Evolutionary conservation across 441 rosid species (phyloP).

Genomic region (Erodium moschatum): DNA sequence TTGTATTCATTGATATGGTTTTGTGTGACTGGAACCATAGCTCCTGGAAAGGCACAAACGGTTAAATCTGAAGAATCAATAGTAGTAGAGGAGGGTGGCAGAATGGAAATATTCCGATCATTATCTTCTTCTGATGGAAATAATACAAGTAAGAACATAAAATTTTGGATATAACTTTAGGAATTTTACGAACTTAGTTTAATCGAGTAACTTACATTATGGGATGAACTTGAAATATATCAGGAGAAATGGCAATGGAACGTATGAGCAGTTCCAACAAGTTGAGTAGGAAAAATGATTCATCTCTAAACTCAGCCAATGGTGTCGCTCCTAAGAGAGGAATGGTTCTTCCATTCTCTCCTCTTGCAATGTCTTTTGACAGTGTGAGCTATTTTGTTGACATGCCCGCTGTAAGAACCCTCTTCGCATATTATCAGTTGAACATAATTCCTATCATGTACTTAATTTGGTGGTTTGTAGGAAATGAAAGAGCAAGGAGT

Average conservation of each 20-base stretch:
- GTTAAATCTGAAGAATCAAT: constrained; percentile 46
- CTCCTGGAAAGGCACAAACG: constrained; percentile 65
- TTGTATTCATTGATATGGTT: constrained; percentile 6
- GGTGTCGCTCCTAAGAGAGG: constrained; percentile 54
- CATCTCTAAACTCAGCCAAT: constrained; percentile 26
- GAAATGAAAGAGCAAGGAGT: constrained; percentile 85
- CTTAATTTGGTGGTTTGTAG: constrained; percentile 25
- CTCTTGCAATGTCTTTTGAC: constrained; percentile 77
- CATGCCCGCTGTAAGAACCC: constrained; percentile 69
- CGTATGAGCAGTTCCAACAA: constrained; percentile 36
- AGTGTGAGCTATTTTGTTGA: constrained; percentile 63
- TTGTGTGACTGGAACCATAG: constrained; percentile 25
- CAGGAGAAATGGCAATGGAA: constrained; percentile 46
- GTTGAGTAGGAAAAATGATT: constrained; percentile 26
- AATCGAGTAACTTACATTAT: too few species aligned
- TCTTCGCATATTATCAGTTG: too few species aligned
- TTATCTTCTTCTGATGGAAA: constrained; percentile 35
- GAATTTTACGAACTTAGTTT: too few species aligned
- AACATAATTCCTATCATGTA: too few species aligned
- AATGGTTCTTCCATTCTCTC: constrained; percentile 87
- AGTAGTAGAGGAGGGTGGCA: constrained; percentile 28
- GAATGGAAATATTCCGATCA: constrained; percentile 21
- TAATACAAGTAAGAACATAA: constrained; percentile 34
- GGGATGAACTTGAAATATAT: constrained; percentile 5
- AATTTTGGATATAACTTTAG: not conserved